These are phyloP conservation scores for Globisporangium splendens DNA, from an alignment of 352 stramenopile genomes.

Conservation along the genomic window DNA sequence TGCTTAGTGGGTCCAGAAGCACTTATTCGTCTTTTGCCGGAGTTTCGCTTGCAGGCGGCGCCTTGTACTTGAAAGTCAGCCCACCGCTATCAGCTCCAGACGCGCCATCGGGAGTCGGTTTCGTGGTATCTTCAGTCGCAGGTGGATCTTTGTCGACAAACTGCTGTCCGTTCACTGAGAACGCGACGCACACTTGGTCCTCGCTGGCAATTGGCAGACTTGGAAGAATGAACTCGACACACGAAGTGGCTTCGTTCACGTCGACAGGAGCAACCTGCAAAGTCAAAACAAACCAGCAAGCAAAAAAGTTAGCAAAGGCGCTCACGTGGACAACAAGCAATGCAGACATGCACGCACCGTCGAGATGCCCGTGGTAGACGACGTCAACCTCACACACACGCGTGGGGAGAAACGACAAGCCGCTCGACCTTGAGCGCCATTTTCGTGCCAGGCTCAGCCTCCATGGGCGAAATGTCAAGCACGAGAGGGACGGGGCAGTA, in stretches of 20 bases:
- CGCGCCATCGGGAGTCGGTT: too few species aligned
- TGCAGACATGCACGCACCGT: slow-evolving; percentile 12
- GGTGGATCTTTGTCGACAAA: slow-evolving; percentile 7
- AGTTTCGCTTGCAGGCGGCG: not conserved
- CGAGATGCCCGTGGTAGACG: slow-evolving; percentile 15
- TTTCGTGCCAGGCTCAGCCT: slow-evolving; percentile 15
- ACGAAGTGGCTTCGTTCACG: slow-evolving; percentile 9
- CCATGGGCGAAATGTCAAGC: slow-evolving; percentile 17
- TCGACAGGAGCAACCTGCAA: slow-evolving; percentile 16
- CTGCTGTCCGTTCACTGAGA: slow-evolving; percentile 18
- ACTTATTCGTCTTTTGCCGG: not conserved
- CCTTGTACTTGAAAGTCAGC: slow-evolving; percentile 13
- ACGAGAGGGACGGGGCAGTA: slow-evolving; percentile 21
- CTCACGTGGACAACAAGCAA: not conserved
- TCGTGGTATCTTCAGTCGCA: not conserved
- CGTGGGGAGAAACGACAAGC: slow-evolving; percentile 5
- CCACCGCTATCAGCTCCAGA: not conserved
- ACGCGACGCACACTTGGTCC: slow-evolving; percentile 12
- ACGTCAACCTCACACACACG: slow-evolving; percentile 21
- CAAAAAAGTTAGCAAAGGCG: not conserved
- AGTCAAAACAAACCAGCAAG: not conserved
- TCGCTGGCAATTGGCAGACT: slow-evolving; percentile 9
- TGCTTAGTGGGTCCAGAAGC: too few species aligned
- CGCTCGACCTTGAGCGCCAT: slow-evolving; percentile 22
- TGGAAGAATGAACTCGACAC: slow-evolving; percentile 14